Conservation (phyloP, 2,329 filamentous ascomycete genomes). For the Aspergillus quadricinctus region DNA sequence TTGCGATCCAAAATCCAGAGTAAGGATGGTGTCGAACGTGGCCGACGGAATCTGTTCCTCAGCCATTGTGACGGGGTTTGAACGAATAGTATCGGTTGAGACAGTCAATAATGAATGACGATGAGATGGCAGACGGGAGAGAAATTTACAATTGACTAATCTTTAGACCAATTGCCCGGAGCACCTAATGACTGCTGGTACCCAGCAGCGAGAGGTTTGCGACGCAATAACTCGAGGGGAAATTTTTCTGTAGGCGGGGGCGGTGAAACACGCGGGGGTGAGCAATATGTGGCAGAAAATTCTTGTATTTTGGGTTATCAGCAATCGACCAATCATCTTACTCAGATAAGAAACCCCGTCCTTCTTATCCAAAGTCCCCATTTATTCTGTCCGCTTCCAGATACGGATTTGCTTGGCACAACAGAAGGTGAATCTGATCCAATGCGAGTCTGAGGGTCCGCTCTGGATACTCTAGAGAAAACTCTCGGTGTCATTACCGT, state of each 20-base stretch:
- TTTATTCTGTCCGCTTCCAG: too few species aligned
- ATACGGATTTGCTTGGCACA: too few species aligned
- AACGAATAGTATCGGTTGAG: background rate
- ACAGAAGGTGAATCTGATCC: too few species aligned
- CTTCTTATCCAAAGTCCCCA: too few species aligned
- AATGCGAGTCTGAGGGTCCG: too few species aligned
- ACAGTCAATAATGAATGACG: background rate
- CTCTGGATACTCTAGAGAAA: too few species aligned
- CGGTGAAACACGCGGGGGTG: background rate
- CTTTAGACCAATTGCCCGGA: background rate
- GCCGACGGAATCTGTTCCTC: constrained; percentile 19
- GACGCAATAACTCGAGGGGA: background rate
- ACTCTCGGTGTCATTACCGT: too few species aligned
- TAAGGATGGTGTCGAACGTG: constrained; percentile 62
- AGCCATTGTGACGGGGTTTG: constrained; percentile 11
- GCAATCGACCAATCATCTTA: background rate
- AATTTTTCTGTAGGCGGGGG: background rate
- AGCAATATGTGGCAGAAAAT: background rate
- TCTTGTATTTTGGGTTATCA: background rate
- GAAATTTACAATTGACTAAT: background rate
- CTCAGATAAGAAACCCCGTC: background rate
- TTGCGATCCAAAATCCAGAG: constrained; percentile 61
- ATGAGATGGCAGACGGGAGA: background rate
- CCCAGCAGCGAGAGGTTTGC: background rate
- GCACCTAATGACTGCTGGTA: background rate